phyloP scores from a whole-genome alignment of 2,329 filamentous ascomycete genomes.

The Diaporthe sp. region DNA sequence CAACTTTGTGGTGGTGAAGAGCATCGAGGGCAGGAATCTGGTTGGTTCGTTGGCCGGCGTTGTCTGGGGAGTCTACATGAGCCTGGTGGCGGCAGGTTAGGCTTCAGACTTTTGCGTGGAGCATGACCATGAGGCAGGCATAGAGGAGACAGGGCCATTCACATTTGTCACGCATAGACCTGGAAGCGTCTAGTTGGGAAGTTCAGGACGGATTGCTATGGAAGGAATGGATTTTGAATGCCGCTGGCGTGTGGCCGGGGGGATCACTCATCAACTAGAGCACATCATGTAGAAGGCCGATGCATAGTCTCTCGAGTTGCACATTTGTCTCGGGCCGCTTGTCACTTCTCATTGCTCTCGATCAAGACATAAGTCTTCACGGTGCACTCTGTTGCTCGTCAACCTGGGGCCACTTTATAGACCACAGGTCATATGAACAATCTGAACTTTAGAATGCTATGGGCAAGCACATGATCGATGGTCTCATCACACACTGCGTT shows the following conservation, averaged over 20 bases:
- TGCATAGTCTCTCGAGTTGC: too few relatives aligned
- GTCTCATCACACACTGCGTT: background rate
- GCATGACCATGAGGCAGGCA: background rate
- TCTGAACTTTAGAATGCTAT: too few relatives aligned
- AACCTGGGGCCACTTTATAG: too few relatives aligned
- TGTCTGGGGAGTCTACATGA: conserved; percentile 78
- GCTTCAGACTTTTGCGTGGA: too few relatives aligned
- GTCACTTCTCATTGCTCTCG: background rate
- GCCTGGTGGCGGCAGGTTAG: conserved; percentile 60
- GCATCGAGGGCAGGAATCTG: conserved; percentile 72
- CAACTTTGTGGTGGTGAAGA: conserved; percentile 73
- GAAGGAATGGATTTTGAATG: background rate
- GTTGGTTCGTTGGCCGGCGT: conserved; percentile 76
- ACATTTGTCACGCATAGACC: background rate
- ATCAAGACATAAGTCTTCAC: background rate
- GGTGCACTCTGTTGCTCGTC: background rate
- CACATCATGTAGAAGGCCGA: background rate
- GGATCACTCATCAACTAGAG: background rate
- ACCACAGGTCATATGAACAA: background rate
- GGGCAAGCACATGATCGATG: background rate
- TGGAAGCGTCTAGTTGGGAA: background rate
- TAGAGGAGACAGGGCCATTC: background rate
- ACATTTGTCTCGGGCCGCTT: background rate
- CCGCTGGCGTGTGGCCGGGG: background rate
- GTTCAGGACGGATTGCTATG: background rate